Percentiles rank a stretch among this genome's conserved stretches.
These are phyloP conservation scores for Euphorbia schlechtendalii DNA, from an alignment of 441 rosid genomes.

Conservation along the genomic window DNA sequence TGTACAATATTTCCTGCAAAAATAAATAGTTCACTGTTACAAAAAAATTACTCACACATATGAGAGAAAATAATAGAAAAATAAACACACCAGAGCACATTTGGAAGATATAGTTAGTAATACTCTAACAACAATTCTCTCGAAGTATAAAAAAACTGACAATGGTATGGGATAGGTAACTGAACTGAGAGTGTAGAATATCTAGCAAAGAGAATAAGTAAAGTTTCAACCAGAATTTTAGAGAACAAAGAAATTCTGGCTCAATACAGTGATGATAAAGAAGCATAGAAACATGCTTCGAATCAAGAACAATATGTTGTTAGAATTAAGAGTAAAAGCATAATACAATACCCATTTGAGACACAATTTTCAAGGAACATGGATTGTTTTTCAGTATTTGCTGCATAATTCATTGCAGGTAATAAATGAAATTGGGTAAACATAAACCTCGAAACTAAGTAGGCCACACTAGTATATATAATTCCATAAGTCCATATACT, in stretches of 20 bases:
- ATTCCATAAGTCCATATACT: no score
- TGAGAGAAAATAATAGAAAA: neutral
- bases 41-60: conserved; percentile 14
- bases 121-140: no score
- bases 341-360: conserved; percentile 43
- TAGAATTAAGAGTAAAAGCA: conserved; percentile 9
- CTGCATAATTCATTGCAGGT: conserved; percentile 70
- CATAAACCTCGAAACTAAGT: no score
- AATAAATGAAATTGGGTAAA: no score
- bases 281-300: no score
- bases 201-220: neutral
- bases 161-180: no score
- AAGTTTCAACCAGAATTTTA: neutral
- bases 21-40: neutral
- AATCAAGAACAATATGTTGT: neutral
- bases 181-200: no score
- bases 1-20: conserved; percentile 68
- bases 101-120: neutral
- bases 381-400: conserved; percentile 76
- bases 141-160: no score
- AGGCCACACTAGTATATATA: no score
- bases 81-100: neutral
- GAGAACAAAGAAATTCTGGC: neutral
- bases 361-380: conserved; percentile 63
- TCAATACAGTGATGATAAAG: no score